These are phyloP conservation scores for Halophytophthora batemanensis DNA, from an alignment of 352 stramenopile genomes.

Conservation along the genomic window DNA sequence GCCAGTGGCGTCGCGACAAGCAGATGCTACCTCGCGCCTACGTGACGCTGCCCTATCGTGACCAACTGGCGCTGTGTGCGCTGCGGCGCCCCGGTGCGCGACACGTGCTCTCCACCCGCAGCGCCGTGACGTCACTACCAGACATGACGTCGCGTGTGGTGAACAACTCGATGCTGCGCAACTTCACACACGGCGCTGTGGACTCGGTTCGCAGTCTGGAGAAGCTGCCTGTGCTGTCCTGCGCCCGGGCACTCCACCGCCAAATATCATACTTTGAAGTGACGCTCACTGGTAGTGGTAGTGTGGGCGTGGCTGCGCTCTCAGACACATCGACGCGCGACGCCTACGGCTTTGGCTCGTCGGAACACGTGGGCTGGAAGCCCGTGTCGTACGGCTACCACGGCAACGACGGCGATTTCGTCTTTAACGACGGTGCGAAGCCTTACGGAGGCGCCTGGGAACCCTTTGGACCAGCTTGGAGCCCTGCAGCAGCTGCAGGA, in stretches of 20 bases:
- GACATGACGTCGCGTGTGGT: constrained; percentile 47
- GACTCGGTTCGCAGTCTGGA: constrained; percentile 67
- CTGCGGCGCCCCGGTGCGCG: constrained; percentile 16
- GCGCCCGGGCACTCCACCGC: constrained; percentile 47
- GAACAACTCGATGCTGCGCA: constrained; percentile 86
- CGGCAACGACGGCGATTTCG: constrained; percentile 83
- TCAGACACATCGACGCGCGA: constrained; percentile 46
- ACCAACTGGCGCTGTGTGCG: constrained; percentile 48
- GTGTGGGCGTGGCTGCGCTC: constrained; percentile 71
- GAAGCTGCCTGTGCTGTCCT: constrained; percentile 51
- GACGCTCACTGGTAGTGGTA: constrained; percentile 64
- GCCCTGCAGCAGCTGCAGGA: constrained; percentile 27
- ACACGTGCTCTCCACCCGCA: constrained; percentile 65
- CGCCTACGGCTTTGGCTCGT: constrained; percentile 79
- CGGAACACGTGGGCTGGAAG: constrained; percentile 82
- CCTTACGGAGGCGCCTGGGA: constrained; percentile 69
- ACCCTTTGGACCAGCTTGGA: constrained; percentile 71
- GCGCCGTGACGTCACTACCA: constrained; percentile 31
- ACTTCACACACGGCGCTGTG: constrained; percentile 59
- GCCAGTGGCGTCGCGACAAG: constrained; percentile 38
- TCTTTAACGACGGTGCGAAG: constrained; percentile 71
- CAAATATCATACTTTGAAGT: constrained; percentile 80
- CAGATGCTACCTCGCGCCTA: constrained; percentile 30
- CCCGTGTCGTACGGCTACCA: constrained; percentile 83
- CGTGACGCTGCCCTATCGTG: constrained; percentile 35